Evolutionary conservation across 768 basidiomycete species (phyloP).

Genomic region (Phlegmacium glaucopus): DNA sequence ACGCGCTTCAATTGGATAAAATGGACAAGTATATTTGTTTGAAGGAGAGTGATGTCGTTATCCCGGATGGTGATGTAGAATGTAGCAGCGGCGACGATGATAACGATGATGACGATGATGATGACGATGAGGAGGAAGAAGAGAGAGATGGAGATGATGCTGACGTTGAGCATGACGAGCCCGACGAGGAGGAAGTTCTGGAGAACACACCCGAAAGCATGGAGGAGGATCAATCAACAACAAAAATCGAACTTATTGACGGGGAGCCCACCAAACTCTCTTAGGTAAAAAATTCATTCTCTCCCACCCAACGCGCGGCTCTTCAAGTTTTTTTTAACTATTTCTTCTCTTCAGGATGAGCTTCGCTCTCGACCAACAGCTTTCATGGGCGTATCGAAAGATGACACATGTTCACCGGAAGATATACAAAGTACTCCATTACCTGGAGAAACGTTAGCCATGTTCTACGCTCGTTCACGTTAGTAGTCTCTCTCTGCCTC

Average conservation of each 20-base stretch:
- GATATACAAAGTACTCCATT: conserved; percentile 73
- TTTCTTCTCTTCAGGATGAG: conserved; percentile 24
- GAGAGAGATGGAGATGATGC: conserved; percentile 42
- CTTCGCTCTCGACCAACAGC: conserved; percentile 33
- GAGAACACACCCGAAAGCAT: conserved; percentile 6
- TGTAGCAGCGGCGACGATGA: conserved; percentile 63
- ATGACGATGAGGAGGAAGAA: conserved; percentile 40
- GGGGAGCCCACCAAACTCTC: not conserved
- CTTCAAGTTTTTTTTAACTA: not conserved
- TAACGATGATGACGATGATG: conserved; percentile 53
- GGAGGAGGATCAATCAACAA: conserved; percentile 2
- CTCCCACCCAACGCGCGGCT: not conserved
- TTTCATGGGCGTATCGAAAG: conserved; percentile 62
- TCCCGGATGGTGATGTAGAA: conserved; percentile 59
- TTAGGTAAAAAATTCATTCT: not conserved
- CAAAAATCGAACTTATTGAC: not conserved
- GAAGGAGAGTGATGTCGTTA: conserved; percentile 59
- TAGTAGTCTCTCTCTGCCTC: conserved; percentile 27
- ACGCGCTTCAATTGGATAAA: conserved; percentile 79
- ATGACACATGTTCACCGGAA: conserved; percentile 57
- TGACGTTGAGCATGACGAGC: conserved; percentile 25
- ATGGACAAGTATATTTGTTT: conserved; percentile 75
- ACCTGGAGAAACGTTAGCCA: conserved; percentile 79
- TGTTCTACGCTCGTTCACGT: conserved; percentile 83
- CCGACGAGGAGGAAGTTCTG: conserved; percentile 23